Conservation (phyloP, 805 yeast species). For the Myxozyma mucilagina region DNA sequence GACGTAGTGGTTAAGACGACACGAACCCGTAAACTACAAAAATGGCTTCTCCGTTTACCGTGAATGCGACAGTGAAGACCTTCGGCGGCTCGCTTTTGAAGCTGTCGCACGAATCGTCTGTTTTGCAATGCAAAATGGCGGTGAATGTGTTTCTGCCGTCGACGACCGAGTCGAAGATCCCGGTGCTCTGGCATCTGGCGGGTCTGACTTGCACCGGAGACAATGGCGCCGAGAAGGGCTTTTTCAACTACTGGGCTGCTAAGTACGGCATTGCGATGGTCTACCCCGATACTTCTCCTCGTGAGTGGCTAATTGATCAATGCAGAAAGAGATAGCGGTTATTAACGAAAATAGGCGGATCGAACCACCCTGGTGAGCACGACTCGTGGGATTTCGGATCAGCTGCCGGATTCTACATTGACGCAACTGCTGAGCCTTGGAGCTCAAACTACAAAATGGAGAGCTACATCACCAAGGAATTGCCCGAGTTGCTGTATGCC, state of each 20-base stretch:
- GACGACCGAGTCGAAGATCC: conserved; percentile 46
- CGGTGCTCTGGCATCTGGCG: conserved; percentile 76
- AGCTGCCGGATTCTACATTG: conserved; percentile 93
- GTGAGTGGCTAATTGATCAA: conserved; percentile 39
- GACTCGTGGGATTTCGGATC: conserved; percentile 89
- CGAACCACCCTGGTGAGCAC: conserved; percentile 71
- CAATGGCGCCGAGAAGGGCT: conserved; percentile 92
- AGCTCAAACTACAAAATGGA: conserved; percentile 78
- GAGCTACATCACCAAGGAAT: conserved; percentile 73
- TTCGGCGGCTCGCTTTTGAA: conserved; percentile 79
- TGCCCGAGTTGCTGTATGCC: conserved; percentile 54
- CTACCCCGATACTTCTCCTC: conserved; percentile 96
- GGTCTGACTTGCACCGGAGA: conserved; percentile 93
- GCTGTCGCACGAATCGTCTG: conserved; percentile 67
- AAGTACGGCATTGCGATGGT: conserved; percentile 83
- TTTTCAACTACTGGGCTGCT: conserved; percentile 76
- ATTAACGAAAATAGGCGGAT: conserved; percentile 47
- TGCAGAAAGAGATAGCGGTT: neutral
- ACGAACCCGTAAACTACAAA: neutral
- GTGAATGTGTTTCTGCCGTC: conserved; percentile 80
- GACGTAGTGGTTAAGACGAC: too few species aligned
- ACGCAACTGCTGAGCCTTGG: conserved; percentile 78
- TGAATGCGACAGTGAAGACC: conserved; percentile 55
- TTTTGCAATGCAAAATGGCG: conserved; percentile 72
- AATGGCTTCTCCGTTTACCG: conserved; percentile 45